Percentiles rank a stretch among this genome's conserved stretches.
phyloP scores from a whole-genome alignment of 2,329 filamentous ascomycete genomes.

The Tolypocladium endophyticum region DNA sequence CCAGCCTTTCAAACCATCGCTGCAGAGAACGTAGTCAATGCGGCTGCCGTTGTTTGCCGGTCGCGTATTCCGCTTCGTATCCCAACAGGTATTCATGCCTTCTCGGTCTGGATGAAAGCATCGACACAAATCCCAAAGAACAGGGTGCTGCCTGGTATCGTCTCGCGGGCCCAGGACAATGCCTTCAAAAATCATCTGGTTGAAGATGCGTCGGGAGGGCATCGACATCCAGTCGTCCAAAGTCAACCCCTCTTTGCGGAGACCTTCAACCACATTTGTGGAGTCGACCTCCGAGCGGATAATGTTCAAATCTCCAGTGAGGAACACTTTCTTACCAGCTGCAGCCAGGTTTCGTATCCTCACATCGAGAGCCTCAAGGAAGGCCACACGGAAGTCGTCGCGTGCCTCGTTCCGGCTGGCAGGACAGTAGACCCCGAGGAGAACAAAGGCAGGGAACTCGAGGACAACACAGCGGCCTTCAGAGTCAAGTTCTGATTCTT shows the following conservation, averaged over 20 bases:
- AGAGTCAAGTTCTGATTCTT: slow-evolving; percentile 67
- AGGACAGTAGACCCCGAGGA: slow-evolving; percentile 87
- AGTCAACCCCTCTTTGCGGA: slow-evolving; percentile 59
- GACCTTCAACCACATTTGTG: slow-evolving; percentile 59
- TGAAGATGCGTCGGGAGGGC: slow-evolving; percentile 68
- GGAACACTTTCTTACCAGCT: slow-evolving; percentile 73
- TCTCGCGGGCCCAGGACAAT: slow-evolving; percentile 57
- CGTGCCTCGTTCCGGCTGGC: slow-evolving; percentile 78
- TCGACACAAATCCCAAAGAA: slow-evolving; percentile 77
- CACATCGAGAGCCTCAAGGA: slow-evolving; percentile 68
- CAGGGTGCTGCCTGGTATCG: slow-evolving; percentile 55
- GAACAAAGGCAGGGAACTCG: slow-evolving; percentile 89
- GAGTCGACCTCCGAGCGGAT: slow-evolving; percentile 59
- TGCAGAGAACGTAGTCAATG: slow-evolving; percentile 90
- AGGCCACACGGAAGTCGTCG: slow-evolving; percentile 71
- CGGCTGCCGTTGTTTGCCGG: slow-evolving; percentile 86
- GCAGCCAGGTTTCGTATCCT: slow-evolving; percentile 74
- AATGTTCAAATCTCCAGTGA: slow-evolving; percentile 87
- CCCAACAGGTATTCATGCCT: slow-evolving; percentile 98
- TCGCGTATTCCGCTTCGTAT: slow-evolving; percentile 88
- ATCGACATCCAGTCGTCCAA: slow-evolving; percentile 62
- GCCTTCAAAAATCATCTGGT: slow-evolving; percentile 71
- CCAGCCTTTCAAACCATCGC: slow-evolving; percentile 67
- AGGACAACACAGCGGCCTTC: slow-evolving; percentile 87
- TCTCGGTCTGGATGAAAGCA: slow-evolving; percentile 67